Base-by-base conservation (phyloP, 2,329 filamentous ascomycete genomes). In the Ophidiomyces ophidiicola region DNA sequence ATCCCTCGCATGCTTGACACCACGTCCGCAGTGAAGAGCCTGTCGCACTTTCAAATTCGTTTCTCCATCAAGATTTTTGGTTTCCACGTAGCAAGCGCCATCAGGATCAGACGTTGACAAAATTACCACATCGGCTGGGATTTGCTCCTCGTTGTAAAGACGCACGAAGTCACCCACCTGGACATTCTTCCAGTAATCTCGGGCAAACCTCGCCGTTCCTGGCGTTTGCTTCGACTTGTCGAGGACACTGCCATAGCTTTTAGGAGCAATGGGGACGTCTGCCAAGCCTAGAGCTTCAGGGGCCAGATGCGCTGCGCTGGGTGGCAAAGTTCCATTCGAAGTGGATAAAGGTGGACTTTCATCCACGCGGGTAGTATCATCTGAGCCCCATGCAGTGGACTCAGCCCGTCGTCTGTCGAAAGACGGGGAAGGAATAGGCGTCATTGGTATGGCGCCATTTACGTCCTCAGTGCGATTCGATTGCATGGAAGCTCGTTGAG, bases 1-100 rank as follows among this genome's bases (percentile, higher is more conserved):
- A 56, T 98, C 86, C 43, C 81, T 76, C 10, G 90, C 90, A 59
- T 96, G 87, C 56, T 79, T 84, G 44, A 98, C 71, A 32, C 76
- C 69, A 38, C 82, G 78, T 8, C 87, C 83, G 53, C 84, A 90
- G 47, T 88, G 82, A 29, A 98, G 71, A 14, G 90, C 85, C 54
- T 88, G 83, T 43, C 90, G 81, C 45, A 94, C 86, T 62, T 98
- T 98, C 46, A 98, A 66, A 53, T 98, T 98, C 2, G 90, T 98
- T 64, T 98, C 90, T 36, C 90, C 90, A 54, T 98, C 90, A 67
- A 98, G 59, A 57, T 94, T 96, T 68, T 96, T 98, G 2, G 90
- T 98, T 62, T 98, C 90, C 15, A 98, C 82, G 52, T 94, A 98
- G 61, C 90, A 98, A 25, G 84, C 84, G 36, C 90, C 90, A 51